Base-by-base conservation (phyloP, 495 filamentous ascomycete genomes). In the Penicillium lividum region DNA sequence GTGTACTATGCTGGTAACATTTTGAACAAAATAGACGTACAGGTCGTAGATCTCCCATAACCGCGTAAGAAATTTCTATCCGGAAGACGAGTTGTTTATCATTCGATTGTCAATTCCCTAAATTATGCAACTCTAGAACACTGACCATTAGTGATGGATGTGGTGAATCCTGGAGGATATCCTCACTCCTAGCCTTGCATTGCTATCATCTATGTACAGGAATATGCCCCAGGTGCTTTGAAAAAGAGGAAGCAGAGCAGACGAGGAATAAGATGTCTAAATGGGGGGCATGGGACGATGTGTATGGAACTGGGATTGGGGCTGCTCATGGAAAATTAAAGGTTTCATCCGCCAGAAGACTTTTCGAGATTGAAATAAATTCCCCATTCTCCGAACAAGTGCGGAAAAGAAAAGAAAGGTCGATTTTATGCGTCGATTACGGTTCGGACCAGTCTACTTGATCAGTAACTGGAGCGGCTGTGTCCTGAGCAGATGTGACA, bases 361-460 rank as follows among this genome's bases (percentile, higher is more conserved):
- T 61, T 57, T 62, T 56, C 28, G 43, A 27, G 59, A 48, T 50
- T 55, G 18, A 46, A 55, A 43, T 18, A n/a, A 13, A 40, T 13
- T 40, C n/a, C 40, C 31, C 27, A 44, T 45, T 7, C 40, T 45
- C 33, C 33, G 10, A 29, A 42, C 50, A 40, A 36, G n/a, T 15
- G 34, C 38, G 25, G 27, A 29, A 44, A 11, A 28, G 13, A 45
- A 34, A 3, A 45, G 45, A 42, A 15, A 30, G 25, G 27, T 31
- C 8, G 30, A 5, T 11, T 50, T 48, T 27, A 29, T 25, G n/a
- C 10, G 36, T 53, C 10, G 13, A 36, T 71, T 47, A 76, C 38
- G 92, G 90, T 71, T 98, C 94, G 50, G 87, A 84, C 94, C 94
- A 98, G 78, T 97, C 93, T 56, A 97, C 92, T 74, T 97, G 91